These are phyloP conservation scores for Aspergillus nidulans DNA, from an alignment of 495 filamentous ascomycete species.

Conservation along the genomic window DNA sequence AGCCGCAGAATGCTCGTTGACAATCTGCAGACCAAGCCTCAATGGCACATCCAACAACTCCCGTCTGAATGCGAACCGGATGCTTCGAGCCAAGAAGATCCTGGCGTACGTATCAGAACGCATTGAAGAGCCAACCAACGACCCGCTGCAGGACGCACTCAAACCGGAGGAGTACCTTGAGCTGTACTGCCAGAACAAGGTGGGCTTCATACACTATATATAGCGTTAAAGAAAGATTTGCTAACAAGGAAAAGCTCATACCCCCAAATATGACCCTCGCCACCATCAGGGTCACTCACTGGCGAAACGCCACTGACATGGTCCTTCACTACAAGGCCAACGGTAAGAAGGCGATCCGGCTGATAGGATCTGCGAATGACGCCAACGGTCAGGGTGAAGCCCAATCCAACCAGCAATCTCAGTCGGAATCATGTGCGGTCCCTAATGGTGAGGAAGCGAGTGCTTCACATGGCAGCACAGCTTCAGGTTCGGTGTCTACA, in stretches of 20 bases:
- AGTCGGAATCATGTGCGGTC: neutral
- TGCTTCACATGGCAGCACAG: constrained; percentile 32
- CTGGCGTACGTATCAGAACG: constrained; percentile 85
- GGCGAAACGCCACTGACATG: constrained; percentile 89
- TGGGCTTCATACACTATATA: constrained; percentile 30
- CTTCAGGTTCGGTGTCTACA: constrained; percentile 31
- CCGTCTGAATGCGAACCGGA: constrained; percentile 90
- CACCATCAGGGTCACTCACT: constrained; percentile 83
- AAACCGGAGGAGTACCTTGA: constrained; percentile 91
- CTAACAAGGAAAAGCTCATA: constrained; percentile 46
- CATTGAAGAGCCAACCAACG: constrained; percentile 62
- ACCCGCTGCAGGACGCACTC: constrained; percentile 54
- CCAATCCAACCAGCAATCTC: neutral
- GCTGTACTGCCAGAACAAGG: constrained; percentile 87
- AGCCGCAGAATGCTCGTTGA: neutral
- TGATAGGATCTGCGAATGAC: constrained; percentile 20
- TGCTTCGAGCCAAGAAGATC: constrained; percentile 96
- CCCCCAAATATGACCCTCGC: constrained; percentile 80
- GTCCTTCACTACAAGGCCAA: constrained; percentile 87
- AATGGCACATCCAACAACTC: constrained; percentile 56
- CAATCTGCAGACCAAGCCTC: constrained; percentile 18
- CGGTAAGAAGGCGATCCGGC: constrained; percentile 56
- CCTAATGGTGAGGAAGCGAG: constrained; percentile 22
- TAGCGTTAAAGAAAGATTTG: neutral
- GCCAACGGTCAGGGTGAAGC: constrained; percentile 15